Base-by-base conservation (phyloP, 768 basidiomycete species). In the Fomitopsis pulvina region DNA sequence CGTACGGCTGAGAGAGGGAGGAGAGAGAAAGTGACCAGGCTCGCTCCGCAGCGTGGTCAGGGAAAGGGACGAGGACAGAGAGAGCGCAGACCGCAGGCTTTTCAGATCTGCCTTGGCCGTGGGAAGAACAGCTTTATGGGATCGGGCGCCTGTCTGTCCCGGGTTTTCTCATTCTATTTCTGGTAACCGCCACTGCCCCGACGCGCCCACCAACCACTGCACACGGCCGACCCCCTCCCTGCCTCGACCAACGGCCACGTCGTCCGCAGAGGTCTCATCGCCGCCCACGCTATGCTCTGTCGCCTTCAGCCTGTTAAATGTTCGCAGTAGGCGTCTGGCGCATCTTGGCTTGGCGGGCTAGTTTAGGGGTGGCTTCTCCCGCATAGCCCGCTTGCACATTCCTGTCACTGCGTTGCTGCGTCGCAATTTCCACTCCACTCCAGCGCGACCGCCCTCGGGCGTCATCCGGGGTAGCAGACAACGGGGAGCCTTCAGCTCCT, bases 41-140 rank as follows among this genome's bases (percentile, higher is more conserved):
- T 46, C 30, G 45, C 45, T 46, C 45, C 45, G 45, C 45, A 46
- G 45, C 45, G 21, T 46, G 45, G 29, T 29, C 27, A 20, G 45
- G 45, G 42, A 47, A 49, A 49, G 21, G 43, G 41, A 43, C 18
- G 32, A 22, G 42, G 26, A 45, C 26, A 26, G 44, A 5, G 7
- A 11, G n/a, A 45, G 44, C 24, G 10, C 29, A 9, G 30, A 11
- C 20, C 45, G 45, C 45, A 37, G 45, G 45, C 45, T 46, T 46
- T 46, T 46, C 45, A 46, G 45, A 46, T 46, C 45, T 34, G 45
- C 30, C 45, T 16, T 4, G 20, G 3, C 30, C 45, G 45, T 46
- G 45, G 45, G 45, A 46, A 46, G 30, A n/a, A 46, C 45, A 7
- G 30, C 45, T 38, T 40, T 26, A n/a, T 22, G 18, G 32, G 34